These are phyloP conservation scores for Zancudomyces culisetae DNA, from an alignment of 371 early-diverging fungal species.

Conservation along the genomic window DNA sequence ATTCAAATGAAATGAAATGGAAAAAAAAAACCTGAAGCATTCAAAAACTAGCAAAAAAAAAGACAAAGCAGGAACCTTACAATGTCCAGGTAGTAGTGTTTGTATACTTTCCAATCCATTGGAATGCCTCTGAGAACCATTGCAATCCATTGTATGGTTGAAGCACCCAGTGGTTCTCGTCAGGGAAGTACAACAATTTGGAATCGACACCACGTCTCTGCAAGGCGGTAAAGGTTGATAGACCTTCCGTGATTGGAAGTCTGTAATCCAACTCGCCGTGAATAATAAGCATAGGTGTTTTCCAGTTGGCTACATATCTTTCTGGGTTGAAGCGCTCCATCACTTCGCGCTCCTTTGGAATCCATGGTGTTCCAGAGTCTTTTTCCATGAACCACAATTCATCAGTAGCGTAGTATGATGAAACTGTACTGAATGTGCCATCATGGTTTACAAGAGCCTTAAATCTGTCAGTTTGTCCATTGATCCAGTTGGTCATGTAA, in stretches of 20 bases:
- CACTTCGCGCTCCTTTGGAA: conserved; percentile 27
- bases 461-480: conserved; percentile 48
- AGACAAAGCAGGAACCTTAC: too few relatives aligned
- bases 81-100: conserved; percentile 10
- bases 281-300: conserved; percentile 59
- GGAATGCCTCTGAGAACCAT: conserved; percentile 34
- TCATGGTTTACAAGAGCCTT: conserved; percentile 59
- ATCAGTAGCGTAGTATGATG: conserved; percentile 49
- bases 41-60: too few relatives aligned
- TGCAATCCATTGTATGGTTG: conserved; percentile 49
- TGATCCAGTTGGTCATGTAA: conserved; percentile 65
- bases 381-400: conserved; percentile 64
- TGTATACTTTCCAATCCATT: conserved; percentile 17
- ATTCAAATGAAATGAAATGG: too few relatives aligned
- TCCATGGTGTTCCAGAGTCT: conserved; percentile 57
- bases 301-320: conserved; percentile 46
- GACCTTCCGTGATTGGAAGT: conserved; percentile 45
- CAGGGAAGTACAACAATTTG: conserved; percentile 53
- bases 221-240: conserved; percentile 55
- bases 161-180: conserved; percentile 51
- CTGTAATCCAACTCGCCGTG: conserved; percentile 51
- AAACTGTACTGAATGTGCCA: conserved; percentile 47
- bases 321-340: conserved; percentile 52
- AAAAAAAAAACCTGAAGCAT: too few relatives aligned
- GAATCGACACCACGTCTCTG: conserved; percentile 51